Percentiles rank a stretch among this genome's conserved stretches.
These are phyloP conservation scores for Podospora conica DNA, from an alignment of 495 filamentous ascomycete genomes.

Conservation along the genomic window DNA sequence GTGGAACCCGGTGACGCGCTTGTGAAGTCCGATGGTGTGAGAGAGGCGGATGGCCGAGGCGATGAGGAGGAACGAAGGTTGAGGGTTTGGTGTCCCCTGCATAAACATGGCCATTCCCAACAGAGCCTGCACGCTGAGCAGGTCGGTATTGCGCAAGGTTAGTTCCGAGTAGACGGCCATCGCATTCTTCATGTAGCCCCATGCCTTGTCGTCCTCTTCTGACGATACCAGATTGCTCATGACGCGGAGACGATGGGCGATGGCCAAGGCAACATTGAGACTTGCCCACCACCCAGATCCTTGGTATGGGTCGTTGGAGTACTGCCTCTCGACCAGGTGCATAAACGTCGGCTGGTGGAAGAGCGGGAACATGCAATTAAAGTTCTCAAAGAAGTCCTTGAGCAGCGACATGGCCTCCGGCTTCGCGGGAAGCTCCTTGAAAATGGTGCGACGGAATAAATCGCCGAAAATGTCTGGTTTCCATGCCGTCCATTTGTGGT, in stretches of 20 bases:
- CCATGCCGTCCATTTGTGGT: conserved; percentile 94
- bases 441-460: conserved; percentile 82
- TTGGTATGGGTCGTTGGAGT: conserved; percentile 87
- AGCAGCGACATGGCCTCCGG: conserved; percentile 74
- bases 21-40: conserved; percentile 93
- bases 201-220: conserved; percentile 88
- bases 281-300: conserved; percentile 98
- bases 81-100: conserved; percentile 94
- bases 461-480: conserved; percentile 92
- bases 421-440: conserved; percentile 73
- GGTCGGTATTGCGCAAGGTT: conserved; percentile 91
- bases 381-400: conserved; percentile 94
- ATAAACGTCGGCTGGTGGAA: conserved; percentile 98
- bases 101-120: conserved; percentile 95
- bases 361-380: conserved; percentile 96
- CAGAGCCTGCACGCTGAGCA: conserved; percentile 93
- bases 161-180: conserved; percentile 88
- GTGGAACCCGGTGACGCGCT: conserved; percentile 83
- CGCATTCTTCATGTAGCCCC: conserved; percentile 94
- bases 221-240: conserved; percentile 88
- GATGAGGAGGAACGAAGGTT: conserved; percentile 89
- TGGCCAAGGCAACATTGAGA: conserved; percentile 88
- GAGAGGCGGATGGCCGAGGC: conserved; percentile 88
- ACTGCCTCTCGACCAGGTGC: conserved; percentile 89
- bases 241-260: conserved; percentile 85